These are phyloP conservation scores for Blastobotrys americana DNA, from an alignment of 805 yeast genomes.

Conservation along the genomic window DNA sequence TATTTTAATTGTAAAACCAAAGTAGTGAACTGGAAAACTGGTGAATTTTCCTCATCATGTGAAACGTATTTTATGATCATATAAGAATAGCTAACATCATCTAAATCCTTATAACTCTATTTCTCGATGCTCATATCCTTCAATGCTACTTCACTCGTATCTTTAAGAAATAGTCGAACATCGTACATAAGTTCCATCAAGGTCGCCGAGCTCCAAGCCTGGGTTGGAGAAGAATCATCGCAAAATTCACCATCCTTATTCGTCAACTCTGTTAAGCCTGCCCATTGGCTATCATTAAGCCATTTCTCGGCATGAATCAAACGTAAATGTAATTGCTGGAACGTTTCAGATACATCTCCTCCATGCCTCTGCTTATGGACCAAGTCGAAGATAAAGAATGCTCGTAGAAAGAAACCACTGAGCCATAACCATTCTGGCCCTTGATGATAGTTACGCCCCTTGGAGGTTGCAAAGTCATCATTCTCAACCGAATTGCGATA, in stretches of 20 bases:
- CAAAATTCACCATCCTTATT: constrained; percentile 81
- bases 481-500: constrained; percentile 75
- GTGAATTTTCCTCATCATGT: too few species aligned
- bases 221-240: constrained; percentile 86
- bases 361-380: constrained; percentile 29
- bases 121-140: neutral
- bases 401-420: constrained; percentile 79
- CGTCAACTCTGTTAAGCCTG: constrained; percentile 87
- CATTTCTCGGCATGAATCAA: constrained; percentile 59
- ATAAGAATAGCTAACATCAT: too few species aligned
- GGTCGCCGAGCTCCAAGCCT: constrained; percentile 93
- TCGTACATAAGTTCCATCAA: constrained; percentile 73
- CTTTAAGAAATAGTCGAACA: constrained; percentile 10
- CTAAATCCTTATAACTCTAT: too few species aligned
- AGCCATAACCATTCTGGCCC: constrained; percentile 99
- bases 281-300: constrained; percentile 78
- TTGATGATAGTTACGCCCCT: constrained; percentile 95
- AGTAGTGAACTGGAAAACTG: too few species aligned
- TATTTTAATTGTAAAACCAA: too few species aligned
- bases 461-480: constrained; percentile 83
- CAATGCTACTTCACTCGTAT: constrained; percentile 17
- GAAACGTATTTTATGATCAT: too few species aligned
- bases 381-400: constrained; percentile 52
- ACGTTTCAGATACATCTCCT: constrained; percentile 44
- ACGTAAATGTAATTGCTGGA: constrained; percentile 53